Evolutionary conservation across 1,284 basidiomycete species (phyloP), one percentile per base, ranked within the genome.

Genomic region (Schizophyllum commune): DNA sequence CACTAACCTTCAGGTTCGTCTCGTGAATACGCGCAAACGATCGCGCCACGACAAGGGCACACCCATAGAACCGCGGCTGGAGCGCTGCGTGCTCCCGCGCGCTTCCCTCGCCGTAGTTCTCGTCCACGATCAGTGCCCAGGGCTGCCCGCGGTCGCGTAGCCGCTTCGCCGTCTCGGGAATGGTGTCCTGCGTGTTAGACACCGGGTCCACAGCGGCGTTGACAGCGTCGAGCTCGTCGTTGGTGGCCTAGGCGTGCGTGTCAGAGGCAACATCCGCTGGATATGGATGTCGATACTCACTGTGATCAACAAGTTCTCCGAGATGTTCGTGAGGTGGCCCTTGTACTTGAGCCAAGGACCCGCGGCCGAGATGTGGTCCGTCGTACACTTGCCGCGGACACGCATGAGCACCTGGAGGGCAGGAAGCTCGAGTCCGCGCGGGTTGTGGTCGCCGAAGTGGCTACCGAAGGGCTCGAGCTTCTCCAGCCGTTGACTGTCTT

Each of bases 21-120:
- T 98, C 94, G 75, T 99, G 97, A 64, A 99, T 99, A 65, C 97
- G 91, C 65, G 97, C 97, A 69, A 99, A 99, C 2, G 95, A 98
- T 34, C 94, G 83, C 0, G 92, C 91, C 60, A 95, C 74, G 68
- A 96, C 94, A 77, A 94, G 77, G 6, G 81, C 83, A 69, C 92
- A 94, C 82, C 92, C 93, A 70, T 97, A 96, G 79, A 96, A 97
- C 15, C 97, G 85, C 57, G 96, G 97, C 73, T 99, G 97, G 34
- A 99, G 81, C 15, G 96, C 95, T 34, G 97, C 97, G 74, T 99
- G 97, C 75, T 99, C 97, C 63, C 97, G 86, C n/a, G 95, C 95
- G 66, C 92, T 94, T 20, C 96, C 97, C 74, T 99, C 97, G 4
- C 97, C 97, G 72, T 99, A 97, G 72, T 96, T 96, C 13, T 96